These are phyloP conservation scores for Pyricularia pennisetigena DNA, from an alignment of 2,329 filamentous ascomycete genomes.

Conservation along the genomic window DNA sequence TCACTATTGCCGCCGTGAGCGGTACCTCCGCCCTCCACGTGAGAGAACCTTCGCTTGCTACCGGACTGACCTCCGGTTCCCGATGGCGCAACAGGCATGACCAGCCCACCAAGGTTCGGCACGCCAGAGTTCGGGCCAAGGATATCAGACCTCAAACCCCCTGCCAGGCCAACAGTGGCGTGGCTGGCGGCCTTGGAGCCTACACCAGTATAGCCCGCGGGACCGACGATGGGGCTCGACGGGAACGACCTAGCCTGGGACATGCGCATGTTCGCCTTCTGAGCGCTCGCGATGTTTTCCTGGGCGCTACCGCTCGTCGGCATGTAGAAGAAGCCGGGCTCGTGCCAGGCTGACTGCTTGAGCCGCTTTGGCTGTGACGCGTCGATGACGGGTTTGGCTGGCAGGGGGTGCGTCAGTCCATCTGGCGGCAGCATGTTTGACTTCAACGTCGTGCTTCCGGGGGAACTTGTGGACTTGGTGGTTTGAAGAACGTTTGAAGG, in stretches of 20 bases:
- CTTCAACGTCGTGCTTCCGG: not conserved
- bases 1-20: not conserved
- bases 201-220: not conserved
- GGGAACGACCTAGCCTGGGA: not conserved
- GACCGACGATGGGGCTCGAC: not conserved
- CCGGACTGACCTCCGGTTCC: not conserved
- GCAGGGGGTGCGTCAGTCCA: not conserved
- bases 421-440: not conserved
- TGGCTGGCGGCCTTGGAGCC: not conserved
- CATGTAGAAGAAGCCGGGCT: not conserved
- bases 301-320: not conserved
- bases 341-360: not conserved
- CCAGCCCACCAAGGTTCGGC: not conserved
- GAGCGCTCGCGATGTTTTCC: not conserved
- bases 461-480: not conserved
- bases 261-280: not conserved
- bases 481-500: not conserved
- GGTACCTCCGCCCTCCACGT: not conserved
- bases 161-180: not conserved
- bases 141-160: not conserved
- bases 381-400: not conserved
- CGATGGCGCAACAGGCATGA: not conserved
- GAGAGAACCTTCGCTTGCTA: not conserved
- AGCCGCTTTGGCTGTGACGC: not conserved
- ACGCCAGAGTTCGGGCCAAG: not conserved